phyloP scores from a whole-genome alignment of 2,329 filamentous ascomycete genomes.

The Leptographium procerum region DNA sequence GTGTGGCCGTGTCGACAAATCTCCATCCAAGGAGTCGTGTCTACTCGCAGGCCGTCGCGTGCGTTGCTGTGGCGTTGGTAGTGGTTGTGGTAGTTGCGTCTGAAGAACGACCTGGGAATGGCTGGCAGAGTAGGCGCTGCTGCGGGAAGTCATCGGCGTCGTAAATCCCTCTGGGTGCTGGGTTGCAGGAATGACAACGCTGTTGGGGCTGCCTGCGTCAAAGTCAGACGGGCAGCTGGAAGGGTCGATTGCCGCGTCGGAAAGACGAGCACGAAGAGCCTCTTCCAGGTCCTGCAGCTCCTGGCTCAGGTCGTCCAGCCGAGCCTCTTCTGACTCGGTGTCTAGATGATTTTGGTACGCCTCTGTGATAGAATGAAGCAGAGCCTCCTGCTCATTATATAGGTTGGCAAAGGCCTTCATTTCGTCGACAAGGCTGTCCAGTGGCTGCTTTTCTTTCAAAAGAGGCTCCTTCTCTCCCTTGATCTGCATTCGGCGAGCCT shows the following conservation, averaged over 20 bases:
- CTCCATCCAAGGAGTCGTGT: neutral
- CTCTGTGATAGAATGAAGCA: slow-evolving; percentile 35
- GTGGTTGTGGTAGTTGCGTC: slow-evolving; percentile 28
- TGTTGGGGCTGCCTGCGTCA: slow-evolving; percentile 15
- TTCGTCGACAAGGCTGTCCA: slow-evolving; percentile 30
- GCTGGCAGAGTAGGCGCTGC: slow-evolving; percentile 19
- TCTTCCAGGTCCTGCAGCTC: slow-evolving; percentile 32
- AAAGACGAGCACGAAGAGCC: slow-evolving; percentile 27
- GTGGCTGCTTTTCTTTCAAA: slow-evolving; percentile 30
- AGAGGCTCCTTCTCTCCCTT: slow-evolving; percentile 39
- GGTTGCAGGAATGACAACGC: slow-evolving; percentile 31
- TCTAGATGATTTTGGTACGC: slow-evolving; percentile 40
- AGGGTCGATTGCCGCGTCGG: slow-evolving; percentile 30
- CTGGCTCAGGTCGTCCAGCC: slow-evolving; percentile 35
- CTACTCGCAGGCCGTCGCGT: neutral
- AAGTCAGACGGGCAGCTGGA: slow-evolving; percentile 10
- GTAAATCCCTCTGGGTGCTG: slow-evolving; percentile 24
- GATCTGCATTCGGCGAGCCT: slow-evolving; percentile 32
- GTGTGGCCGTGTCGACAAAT: neutral
- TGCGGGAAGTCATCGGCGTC: slow-evolving; percentile 19
- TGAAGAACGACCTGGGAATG: slow-evolving; percentile 39
- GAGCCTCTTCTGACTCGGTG: slow-evolving; percentile 38
- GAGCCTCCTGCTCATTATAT: slow-evolving; percentile 29
- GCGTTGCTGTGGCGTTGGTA: slow-evolving; percentile 11
- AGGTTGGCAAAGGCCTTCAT: slow-evolving; percentile 31